Evolutionary conservation across 2,329 filamentous ascomycete genomes (phyloP).

Genomic region (Nemania sp.): DNA sequence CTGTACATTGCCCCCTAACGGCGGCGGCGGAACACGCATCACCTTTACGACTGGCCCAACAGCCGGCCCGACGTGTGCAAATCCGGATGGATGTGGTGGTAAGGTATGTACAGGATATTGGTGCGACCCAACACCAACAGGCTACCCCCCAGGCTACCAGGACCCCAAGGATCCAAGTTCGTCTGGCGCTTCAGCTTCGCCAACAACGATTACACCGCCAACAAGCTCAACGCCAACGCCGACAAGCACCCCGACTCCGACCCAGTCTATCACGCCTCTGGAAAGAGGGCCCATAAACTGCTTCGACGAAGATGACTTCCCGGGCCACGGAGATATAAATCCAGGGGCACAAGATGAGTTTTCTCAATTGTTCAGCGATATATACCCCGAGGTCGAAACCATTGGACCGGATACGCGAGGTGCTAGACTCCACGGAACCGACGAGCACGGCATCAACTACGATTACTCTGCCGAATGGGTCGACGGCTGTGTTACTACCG

Average conservation of each 20-base stretch:
- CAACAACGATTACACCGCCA: too few relatives aligned
- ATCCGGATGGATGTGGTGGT: constrained; percentile 39
- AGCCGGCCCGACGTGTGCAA: constrained; percentile 35
- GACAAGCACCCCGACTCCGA: too few relatives aligned
- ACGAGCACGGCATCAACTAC: constrained; percentile 41
- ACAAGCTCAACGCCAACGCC: too few relatives aligned
- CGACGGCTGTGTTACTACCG: constrained; percentile 39
- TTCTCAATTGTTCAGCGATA: constrained; percentile 19
- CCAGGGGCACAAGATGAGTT: constrained; percentile 26
- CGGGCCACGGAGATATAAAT: constrained; percentile 36
- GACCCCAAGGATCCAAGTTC: constrained; percentile 43
- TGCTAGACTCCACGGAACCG: constrained; percentile 19
- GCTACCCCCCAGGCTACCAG: constrained; percentile 33
- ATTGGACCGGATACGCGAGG: constrained; percentile 4
- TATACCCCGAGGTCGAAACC: constrained; percentile 1
- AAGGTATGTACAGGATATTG: constrained; percentile 43
- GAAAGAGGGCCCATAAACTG: constrained; percentile 29
- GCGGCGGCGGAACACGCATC: constrained; percentile 10
- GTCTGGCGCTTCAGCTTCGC: too few relatives aligned
- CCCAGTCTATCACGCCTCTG: constrained; percentile 35
- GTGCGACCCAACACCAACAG: constrained; percentile 39
- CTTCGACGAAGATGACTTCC: constrained; percentile 39
- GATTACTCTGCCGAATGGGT: constrained; percentile 38
- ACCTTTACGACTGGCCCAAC: constrained; percentile 30
- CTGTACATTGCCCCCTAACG: too few relatives aligned